Conservation (phyloP, 495 filamentous ascomycete genomes). For the Podospora pseudopauciseta region DNA sequence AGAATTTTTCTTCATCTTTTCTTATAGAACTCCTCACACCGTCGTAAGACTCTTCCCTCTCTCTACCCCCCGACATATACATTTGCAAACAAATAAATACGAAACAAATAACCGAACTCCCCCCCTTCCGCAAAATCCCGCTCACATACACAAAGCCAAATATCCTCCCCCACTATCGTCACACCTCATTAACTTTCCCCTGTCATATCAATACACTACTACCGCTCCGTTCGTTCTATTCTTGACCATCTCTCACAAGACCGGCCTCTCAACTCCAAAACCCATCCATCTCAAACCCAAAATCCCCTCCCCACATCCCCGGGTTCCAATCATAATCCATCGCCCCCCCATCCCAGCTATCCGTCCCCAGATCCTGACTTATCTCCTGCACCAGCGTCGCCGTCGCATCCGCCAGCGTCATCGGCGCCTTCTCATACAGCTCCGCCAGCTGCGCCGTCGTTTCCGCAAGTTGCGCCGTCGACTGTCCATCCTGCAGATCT, state of each 20-base stretch:
- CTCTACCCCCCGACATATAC: not conserved
- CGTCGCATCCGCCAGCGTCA: constrained; percentile 21
- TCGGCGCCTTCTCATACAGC: constrained; percentile 12
- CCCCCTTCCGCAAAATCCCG: not conserved
- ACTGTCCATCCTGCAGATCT: constrained; percentile 17
- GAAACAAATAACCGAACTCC: not conserved
- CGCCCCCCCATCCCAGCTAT: constrained; percentile 19
- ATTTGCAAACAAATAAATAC: not conserved
- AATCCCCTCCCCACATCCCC: not conserved
- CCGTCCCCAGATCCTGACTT: constrained; percentile 13
- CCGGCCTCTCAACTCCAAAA: not conserved
- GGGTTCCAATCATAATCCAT: constrained; percentile 9
- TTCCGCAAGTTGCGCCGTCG: constrained; percentile 6
- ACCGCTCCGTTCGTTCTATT: not conserved
- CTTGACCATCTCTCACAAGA: not conserved
- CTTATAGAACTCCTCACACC: not conserved
- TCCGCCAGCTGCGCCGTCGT: constrained; percentile 6
- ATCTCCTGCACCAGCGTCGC: constrained; percentile 23
- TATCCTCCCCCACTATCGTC: not conserved
- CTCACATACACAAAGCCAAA: not conserved
- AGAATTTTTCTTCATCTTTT: not conserved
- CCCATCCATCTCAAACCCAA: not conserved
- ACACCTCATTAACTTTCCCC: not conserved
- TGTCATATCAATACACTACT: not conserved
- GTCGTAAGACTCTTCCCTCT: not conserved